Evolutionary conservation across 148 eudicot genomes (phyloP), one percentile per base, ranked within the genome.

Genomic region (Rhododendron kiyosumense): DNA sequence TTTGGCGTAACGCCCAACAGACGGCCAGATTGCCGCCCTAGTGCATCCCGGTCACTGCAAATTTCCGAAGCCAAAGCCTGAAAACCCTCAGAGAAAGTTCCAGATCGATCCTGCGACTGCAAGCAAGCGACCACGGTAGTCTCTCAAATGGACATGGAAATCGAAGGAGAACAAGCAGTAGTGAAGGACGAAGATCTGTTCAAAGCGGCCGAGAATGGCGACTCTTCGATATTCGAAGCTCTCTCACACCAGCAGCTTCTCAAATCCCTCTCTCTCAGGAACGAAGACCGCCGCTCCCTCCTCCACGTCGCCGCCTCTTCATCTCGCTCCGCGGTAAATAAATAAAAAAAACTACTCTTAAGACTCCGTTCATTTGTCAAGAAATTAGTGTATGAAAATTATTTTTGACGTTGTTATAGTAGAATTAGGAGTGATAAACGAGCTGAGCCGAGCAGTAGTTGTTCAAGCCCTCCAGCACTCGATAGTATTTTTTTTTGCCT

Each of bases 211-310:
- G 95, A 94, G 59, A 88, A 87, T 0, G 98, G 98, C 49, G 93
- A 94, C 69, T 59, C 83, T n/a, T 89, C 93, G 8, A 26, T 90
- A 71, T 95, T 95, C 91, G 6, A 83, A 5, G 89, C 96, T 63
- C 93, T 97, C 86, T 87, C 98, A 3, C 87, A 79, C 3, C 69
- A 86, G 7, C 92, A 94, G 57, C 90, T 95, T 51, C 81, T 89
- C 86, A 80, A 87, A 30, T 81, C 91, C 65, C 90, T 93, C 84
- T 91, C 95, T 88, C 94, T 95, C 78, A 91, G 94, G 34, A 94
- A 97, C 90, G 99, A 97, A 84, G 99, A 97, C 74, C 90, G 84
- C 59, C 98, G 99, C 46, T 93, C 99, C 38, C 96, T 94, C 69
- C 94, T 97, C 79, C 99, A 97, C 85, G 98, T 97, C 78, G 98